Conservation (phyloP, 208 protist species). For the Angomonas deanei region DNA sequence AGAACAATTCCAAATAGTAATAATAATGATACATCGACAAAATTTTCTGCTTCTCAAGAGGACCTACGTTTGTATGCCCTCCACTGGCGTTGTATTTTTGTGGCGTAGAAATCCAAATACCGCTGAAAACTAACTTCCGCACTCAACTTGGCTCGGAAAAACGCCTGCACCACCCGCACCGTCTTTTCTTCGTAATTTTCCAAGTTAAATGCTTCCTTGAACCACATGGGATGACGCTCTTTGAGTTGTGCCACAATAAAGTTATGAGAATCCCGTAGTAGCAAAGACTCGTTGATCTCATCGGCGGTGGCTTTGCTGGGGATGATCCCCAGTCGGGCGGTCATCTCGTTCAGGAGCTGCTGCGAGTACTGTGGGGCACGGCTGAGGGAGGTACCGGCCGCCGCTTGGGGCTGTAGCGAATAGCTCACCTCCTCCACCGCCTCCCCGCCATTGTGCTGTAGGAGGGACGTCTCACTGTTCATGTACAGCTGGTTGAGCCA, state of each 20-base stretch:
- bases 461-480: conserved; percentile 12
- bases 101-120: conserved; percentile 26
- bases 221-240: conserved; percentile 34
- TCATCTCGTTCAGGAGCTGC: conserved; percentile 4
- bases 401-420: neutral
- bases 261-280: conserved; percentile 8
- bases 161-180: conserved; percentile 19
- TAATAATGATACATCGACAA: neutral
- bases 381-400: neutral
- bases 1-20: neutral
- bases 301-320: neutral
- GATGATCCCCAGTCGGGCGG: conserved; percentile 2
- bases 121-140: conserved; percentile 13
- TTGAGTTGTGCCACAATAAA: conserved; percentile 25
- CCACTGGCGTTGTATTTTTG: conserved; percentile 30
- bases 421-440: conserved; percentile 17
- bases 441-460: conserved; percentile 11
- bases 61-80: neutral
- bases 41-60: no score
- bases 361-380: neutral
- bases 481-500: conserved; percentile 28
- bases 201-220: conserved; percentile 13
- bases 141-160: conserved; percentile 28
- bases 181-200: conserved; percentile 4
- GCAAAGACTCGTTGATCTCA: neutral